Evolutionary conservation across 208 protist species (phyloP).

Genomic region (Trypanosoma conorhini): DNA sequence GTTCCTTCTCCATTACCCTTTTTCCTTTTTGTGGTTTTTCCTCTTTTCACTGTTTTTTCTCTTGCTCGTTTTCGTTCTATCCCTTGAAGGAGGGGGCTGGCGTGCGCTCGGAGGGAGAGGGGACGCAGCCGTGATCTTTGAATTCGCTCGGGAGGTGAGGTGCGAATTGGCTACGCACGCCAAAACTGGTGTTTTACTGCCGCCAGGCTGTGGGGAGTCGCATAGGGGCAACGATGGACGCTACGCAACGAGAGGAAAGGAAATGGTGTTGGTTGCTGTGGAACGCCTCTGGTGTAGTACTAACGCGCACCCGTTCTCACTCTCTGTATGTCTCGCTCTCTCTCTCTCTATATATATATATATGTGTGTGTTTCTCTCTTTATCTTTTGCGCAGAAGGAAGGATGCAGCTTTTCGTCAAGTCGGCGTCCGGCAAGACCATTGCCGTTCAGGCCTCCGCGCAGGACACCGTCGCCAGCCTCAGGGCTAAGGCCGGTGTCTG

Average conservation of each 20-base stretch:
- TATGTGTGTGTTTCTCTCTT: neutral
- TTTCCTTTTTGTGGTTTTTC: constrained; percentile 2
- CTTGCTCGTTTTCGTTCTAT: neutral
- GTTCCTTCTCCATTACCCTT: neutral
- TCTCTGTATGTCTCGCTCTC: neutral
- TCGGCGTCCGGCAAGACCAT: constrained; percentile 89
- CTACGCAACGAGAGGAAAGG: neutral
- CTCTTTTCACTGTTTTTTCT: neutral
- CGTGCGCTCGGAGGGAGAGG: neutral
- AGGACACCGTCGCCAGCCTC: constrained; percentile 85
- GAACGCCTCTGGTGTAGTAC: neutral
- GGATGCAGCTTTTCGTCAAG: constrained; percentile 96
- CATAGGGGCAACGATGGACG: neutral
- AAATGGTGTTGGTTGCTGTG: neutral
- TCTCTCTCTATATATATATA: constrained; percentile 2
- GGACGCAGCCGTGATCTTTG: neutral
- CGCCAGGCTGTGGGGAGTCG: neutral
- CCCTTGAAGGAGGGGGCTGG: neutral
- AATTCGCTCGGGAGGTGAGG: neutral
- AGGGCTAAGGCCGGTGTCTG: constrained; percentile 77
- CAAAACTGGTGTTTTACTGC: neutral
- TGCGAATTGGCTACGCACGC: neutral
- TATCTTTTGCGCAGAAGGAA: constrained; percentile 28
- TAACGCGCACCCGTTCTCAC: constrained; percentile 1
- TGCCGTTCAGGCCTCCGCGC: constrained; percentile 79